phyloP scores from a whole-genome alignment of 2,329 filamentous ascomycete species.

The Rosellinia necatrix region DNA sequence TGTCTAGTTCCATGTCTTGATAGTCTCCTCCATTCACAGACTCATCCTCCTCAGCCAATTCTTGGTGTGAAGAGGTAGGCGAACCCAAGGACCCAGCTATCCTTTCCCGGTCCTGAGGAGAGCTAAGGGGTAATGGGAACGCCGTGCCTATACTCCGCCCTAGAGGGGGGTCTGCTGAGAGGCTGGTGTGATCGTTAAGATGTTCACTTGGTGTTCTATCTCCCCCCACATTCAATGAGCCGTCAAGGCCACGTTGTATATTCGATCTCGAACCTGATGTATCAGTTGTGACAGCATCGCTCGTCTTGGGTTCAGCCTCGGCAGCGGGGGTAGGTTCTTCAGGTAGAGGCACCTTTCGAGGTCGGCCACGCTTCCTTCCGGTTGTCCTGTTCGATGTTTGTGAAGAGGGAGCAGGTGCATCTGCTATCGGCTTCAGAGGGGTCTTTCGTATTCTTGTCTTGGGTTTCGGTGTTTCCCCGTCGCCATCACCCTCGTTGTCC shows the following conservation, averaged over 20 bases:
- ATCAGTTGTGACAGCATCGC: conserved; percentile 8
- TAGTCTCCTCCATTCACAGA: conserved; percentile 31
- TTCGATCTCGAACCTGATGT: conserved; percentile 6
- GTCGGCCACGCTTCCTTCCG: conserved; percentile 40
- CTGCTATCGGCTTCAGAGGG: conserved; percentile 30
- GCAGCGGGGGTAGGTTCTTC: conserved; percentile 32
- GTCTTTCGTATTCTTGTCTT: conserved; percentile 42
- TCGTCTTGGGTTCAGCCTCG: conserved; percentile 21
- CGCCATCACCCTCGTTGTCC: conserved; percentile 30
- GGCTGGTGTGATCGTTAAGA: not conserved
- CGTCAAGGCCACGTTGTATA: conserved; percentile 2
- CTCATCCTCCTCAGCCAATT: conserved; percentile 27
- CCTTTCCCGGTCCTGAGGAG: conserved; percentile 4
- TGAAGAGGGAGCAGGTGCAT: conserved; percentile 35
- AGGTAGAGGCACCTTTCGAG: conserved; percentile 37
- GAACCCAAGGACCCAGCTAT: conserved; percentile 18
- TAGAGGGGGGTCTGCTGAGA: conserved; percentile 16
- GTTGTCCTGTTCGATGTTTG: conserved; percentile 33
- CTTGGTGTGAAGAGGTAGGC: conserved; percentile 27
- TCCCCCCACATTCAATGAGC: conserved; percentile 2
- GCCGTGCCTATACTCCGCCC: conserved; percentile 21
- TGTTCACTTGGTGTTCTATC: conserved; percentile 14
- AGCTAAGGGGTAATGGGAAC: conserved; percentile 16
- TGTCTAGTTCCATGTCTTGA: conserved; percentile 34
- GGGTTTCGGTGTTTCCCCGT: conserved; percentile 40